Base-by-base conservation (phyloP, 139 green algal genomes). In the Pseudopediastrum boryanum region DNA sequence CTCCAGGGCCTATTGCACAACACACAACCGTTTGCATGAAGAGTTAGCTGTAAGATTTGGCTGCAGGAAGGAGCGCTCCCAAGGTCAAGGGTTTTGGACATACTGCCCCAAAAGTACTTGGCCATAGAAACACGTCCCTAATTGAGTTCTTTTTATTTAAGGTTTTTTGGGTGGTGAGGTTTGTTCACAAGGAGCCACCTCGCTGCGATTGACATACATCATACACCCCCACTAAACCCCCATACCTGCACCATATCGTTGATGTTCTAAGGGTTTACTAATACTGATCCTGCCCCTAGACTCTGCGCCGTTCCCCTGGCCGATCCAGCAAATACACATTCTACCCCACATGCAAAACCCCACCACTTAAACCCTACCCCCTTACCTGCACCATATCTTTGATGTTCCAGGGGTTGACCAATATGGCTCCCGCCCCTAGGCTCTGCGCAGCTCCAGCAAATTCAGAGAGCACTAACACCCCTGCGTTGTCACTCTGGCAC, bases 351-450 rank as follows among this genome's bases (percentile, higher is more conserved):
- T n/a, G 12, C 5, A 69, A 16, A 7, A 25, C 58, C 58, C 13
- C 13, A 25, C 58, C 58, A 66, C 31, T 39, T 12, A 66, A 66
- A 66, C 58, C 13, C 21, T 16, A 9, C 6, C 66, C 25, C 29
- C 7, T 48, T 41, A 80, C 78, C 70, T 85, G 69, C 12, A 91
- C 87, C 83, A 98, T 89, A 81, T 99, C 96, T 61, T 87, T 96
- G 61, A 99, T 91, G 85, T 99, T 99, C 95, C 95, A 99, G 16
- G 96, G 96, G 88, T 99, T 99, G 25, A 99, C 96, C 61, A 99
- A 88, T 42, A 99, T 92, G 29, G 96, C 80, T 82, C 88, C 93
- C 56, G 76, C 76, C 21, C 76, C 76, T 51, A 82, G 65, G 64
- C 64, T 76, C 84, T 98, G 95, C 29, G 95, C 95, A 2, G 95